A percentile compares a stretch with the other conserved stretches of the same genome.
Conservation (phyloP, 1,139 yeast species). For the Taphrina populina region DNA sequence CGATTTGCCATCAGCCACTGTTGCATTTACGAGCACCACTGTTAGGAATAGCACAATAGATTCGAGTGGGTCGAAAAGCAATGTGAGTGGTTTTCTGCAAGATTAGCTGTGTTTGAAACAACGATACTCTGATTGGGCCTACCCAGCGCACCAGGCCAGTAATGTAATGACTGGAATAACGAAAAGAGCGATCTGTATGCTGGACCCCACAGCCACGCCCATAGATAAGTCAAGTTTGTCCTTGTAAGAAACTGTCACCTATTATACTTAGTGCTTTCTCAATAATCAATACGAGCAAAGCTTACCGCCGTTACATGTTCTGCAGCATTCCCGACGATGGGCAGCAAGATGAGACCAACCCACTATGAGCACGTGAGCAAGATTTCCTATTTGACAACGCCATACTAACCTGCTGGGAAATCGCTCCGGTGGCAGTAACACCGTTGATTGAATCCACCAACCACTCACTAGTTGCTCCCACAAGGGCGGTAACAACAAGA, state of each 20-base stretch:
- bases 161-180: slow-evolving; percentile 21
- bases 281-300: slow-evolving; percentile 83
- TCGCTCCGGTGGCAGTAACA: slow-evolving; percentile 76
- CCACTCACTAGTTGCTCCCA: slow-evolving; percentile 91
- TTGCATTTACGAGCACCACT: slow-evolving; percentile 81
- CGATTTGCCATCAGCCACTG: slow-evolving; percentile 83
- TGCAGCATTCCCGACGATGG: slow-evolving; percentile 98
- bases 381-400: too few relatives aligned
- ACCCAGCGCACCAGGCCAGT: slow-evolving; percentile 69
- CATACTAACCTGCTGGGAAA: slow-evolving; percentile 78
- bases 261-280: slow-evolving; percentile 78
- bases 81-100: slow-evolving; percentile 85
- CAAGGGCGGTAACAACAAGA: slow-evolving; percentile 68
- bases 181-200: slow-evolving; percentile 61
- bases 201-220: slow-evolving; percentile 26
- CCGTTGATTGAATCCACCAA: slow-evolving; percentile 90
- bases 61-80: slow-evolving; percentile 88
- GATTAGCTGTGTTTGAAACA: slow-evolving; percentile 90
- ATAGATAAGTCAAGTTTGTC: slow-evolving; percentile 7
- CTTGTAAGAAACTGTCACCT: slow-evolving; percentile 85
- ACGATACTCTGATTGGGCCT: slow-evolving; percentile 88
- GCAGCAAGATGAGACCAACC: slow-evolving; percentile 87
- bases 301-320: slow-evolving; percentile 96
- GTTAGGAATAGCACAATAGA: slow-evolving; percentile 86
- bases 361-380: too few relatives aligned